These are phyloP conservation scores for Ceratobasidium sp. DNA, from an alignment of 1,284 basidiomycete genomes.

Conservation along the genomic window DNA sequence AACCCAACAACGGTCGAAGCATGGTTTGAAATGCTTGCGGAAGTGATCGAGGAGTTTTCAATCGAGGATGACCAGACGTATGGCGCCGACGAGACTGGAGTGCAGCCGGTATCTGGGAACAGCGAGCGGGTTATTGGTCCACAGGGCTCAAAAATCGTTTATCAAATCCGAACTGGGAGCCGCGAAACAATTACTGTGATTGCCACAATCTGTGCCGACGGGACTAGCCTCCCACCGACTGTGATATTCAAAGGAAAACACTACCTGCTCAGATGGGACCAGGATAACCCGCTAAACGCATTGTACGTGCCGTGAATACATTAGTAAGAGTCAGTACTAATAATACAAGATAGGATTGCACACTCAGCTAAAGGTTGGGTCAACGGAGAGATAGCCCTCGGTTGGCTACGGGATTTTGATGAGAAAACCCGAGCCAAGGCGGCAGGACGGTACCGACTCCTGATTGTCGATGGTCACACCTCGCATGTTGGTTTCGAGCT, in stretches of 20 bases:
- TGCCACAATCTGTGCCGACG: conserved; percentile 58
- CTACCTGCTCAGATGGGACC: conserved; percentile 54
- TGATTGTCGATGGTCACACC: conserved; percentile 60
- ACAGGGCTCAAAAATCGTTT: conserved; percentile 55
- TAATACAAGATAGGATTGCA: conserved; percentile 49
- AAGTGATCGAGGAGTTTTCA: conserved; percentile 49
- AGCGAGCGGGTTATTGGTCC: conserved; percentile 54
- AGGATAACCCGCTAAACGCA: conserved; percentile 44
- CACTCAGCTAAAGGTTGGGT: conserved; percentile 54
- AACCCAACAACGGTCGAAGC: conserved; percentile 53
- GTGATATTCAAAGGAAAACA: conserved; percentile 59
- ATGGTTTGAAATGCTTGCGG: conserved; percentile 54
- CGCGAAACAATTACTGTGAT: conserved; percentile 57
- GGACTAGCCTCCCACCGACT: conserved; percentile 53
- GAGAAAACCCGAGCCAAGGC: conserved; percentile 56
- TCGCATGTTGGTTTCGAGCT: conserved; percentile 59
- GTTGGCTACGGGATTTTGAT: conserved; percentile 59
- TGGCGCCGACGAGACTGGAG: conserved; percentile 59
- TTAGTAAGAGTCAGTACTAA: conserved; percentile 47
- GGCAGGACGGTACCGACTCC: conserved; percentile 52
- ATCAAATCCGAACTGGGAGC: conserved; percentile 53
- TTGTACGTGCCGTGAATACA: conserved; percentile 50
- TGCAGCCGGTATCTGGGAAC: conserved; percentile 52
- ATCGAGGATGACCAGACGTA: conserved; percentile 55
- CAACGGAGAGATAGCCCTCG: conserved; percentile 52